Conservation (phyloP, 345 rosid species). For the Rhizophora apiculata region DNA sequence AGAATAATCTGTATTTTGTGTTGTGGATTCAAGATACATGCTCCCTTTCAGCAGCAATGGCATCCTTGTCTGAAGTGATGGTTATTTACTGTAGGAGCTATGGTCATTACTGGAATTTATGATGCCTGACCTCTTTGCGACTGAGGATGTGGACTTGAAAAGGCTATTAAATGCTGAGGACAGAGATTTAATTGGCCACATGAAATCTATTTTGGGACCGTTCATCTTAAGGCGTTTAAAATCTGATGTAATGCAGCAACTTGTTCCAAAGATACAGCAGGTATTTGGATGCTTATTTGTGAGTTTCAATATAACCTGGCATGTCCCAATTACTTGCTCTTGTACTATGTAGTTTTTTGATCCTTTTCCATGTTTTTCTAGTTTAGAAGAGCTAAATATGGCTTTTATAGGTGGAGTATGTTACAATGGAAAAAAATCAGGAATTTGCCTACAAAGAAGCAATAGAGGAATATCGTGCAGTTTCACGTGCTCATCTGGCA, state of each 20-base stretch:
- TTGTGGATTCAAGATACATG: background rate
- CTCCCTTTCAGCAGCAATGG: background rate
- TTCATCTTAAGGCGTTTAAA: conserved; percentile 92
- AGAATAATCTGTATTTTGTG: background rate
- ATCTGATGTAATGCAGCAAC: conserved; percentile 98
- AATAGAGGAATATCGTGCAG: conserved; percentile 83
- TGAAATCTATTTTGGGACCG: conserved; percentile 95
- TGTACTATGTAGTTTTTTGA: background rate
- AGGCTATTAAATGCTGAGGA: conserved; percentile 83
- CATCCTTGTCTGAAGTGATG: conserved; percentile 19
- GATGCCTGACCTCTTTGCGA: conserved; percentile 94
- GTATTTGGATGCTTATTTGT: conserved; percentile 33
- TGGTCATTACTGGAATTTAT: conserved; percentile 96
- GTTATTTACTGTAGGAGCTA: conserved; percentile 58
- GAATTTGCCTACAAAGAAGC: conserved; percentile 82
- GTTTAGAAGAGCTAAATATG: conserved; percentile 12
- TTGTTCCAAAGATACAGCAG: conserved; percentile 87
- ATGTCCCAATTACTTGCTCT: conserved; percentile 2
- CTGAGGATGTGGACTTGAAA: conserved; percentile 88
- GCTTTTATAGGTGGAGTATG: conserved; percentile 76
- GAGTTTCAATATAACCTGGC: background rate
- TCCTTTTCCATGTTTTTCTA: background rate
- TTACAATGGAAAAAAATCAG: conserved; percentile 71
- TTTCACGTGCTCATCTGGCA: conserved; percentile 61
- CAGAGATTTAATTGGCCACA: conserved; percentile 67